Conservation (phyloP, 495 filamentous ascomycete species). For the Filosporella fistucella region DNA sequence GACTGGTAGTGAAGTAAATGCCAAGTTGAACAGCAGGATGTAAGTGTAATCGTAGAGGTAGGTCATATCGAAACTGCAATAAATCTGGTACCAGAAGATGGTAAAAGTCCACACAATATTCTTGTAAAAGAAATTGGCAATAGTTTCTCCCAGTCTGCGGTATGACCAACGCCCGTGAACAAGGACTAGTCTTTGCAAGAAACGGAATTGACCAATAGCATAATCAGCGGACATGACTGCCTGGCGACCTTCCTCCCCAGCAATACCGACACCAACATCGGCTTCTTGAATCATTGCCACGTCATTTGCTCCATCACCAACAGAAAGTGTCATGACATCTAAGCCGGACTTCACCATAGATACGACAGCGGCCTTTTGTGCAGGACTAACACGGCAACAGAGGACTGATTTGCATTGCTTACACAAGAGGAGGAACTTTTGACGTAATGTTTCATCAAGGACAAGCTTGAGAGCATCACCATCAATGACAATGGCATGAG, state of each 20-base stretch:
- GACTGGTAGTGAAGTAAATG: constrained; percentile 93
- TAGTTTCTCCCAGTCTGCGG: constrained; percentile 84
- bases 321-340: constrained; percentile 94
- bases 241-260: constrained; percentile 93
- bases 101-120: constrained; percentile 98
- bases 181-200: constrained; percentile 83
- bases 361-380: constrained; percentile 97
- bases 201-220: constrained; percentile 96
- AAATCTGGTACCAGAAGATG: constrained; percentile 97
- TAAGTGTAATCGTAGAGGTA: constrained; percentile 98
- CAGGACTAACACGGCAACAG: constrained; percentile 95
- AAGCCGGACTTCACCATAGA: constrained; percentile 90
- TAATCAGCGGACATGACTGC: constrained; percentile 99
- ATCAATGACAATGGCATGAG: constrained; percentile 96
- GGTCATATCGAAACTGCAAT: constrained; percentile 89
- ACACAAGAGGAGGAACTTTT: constrained; percentile 91
- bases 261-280: constrained; percentile 96
- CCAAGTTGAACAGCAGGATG: constrained; percentile 91
- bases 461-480: constrained; percentile 91
- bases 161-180: constrained; percentile 98
- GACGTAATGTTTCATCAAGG: constrained; percentile 73
- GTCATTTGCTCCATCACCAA: constrained; percentile 98
- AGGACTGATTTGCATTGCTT: constrained; percentile 97
- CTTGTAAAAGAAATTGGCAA: constrained; percentile 99
- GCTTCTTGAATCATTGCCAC: constrained; percentile 99